phyloP scores from a whole-genome alignment of 148 eudicot genomes.

The Polygonum aviculare region DNA sequence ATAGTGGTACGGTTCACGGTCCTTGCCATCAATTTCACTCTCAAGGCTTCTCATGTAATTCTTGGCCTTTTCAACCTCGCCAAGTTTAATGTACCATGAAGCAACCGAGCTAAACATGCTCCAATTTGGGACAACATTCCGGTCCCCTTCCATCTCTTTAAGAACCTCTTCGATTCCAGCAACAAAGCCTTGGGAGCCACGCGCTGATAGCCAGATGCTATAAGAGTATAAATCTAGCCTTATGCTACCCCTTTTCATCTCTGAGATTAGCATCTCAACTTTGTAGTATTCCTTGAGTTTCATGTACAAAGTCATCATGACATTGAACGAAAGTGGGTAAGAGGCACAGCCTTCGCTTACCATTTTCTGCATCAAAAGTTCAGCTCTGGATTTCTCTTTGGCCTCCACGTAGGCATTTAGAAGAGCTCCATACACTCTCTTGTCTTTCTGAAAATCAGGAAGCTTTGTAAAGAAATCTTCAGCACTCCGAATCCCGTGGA shows the following conservation, averaged over 20 bases:
- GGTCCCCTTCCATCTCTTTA: slow-evolving; percentile 43
- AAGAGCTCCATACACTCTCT: slow-evolving; percentile 68
- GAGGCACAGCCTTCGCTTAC: slow-evolving; percentile 38
- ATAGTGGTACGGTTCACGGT: slow-evolving; percentile 59
- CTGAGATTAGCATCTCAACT: slow-evolving; percentile 44
- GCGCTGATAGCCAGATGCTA: slow-evolving; percentile 78
- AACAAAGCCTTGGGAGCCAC: slow-evolving; percentile 48
- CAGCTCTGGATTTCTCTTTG: slow-evolving; percentile 52
- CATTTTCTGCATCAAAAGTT: slow-evolving; percentile 50
- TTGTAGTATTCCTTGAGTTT: slow-evolving; percentile 46
- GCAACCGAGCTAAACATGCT: slow-evolving; percentile 75
- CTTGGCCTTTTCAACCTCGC: slow-evolving; percentile 45
- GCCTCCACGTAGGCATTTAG: slow-evolving; percentile 71
- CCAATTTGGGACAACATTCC: slow-evolving; percentile 50
- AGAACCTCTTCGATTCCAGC: slow-evolving; percentile 69
- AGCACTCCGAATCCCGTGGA: slow-evolving; percentile 57
- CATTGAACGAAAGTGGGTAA: slow-evolving; percentile 62
- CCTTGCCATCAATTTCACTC: slow-evolving; percentile 35
- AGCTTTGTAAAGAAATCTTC: slow-evolving; percentile 65
- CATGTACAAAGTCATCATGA: slow-evolving; percentile 87
- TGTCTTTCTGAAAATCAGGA: slow-evolving; percentile 50
- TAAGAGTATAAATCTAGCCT: slow-evolving; percentile 55
- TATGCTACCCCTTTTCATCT: slow-evolving; percentile 57
- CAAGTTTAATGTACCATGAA: slow-evolving; percentile 47
- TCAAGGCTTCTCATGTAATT: slow-evolving; percentile 51